phyloP scores from a whole-genome alignment of 768 basidiomycete species.

The Pleurotus platypus region DNA sequence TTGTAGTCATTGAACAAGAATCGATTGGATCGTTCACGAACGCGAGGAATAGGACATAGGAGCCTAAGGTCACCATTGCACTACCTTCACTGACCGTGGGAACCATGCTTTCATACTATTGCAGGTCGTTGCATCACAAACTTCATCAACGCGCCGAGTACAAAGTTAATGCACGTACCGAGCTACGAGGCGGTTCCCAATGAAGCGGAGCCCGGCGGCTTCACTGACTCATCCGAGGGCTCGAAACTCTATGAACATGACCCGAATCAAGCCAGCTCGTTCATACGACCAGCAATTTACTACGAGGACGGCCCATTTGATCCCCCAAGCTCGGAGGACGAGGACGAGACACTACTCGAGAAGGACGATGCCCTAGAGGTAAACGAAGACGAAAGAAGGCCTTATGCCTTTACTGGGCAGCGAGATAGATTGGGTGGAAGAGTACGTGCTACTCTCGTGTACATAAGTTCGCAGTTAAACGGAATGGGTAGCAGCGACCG shows the following conservation, averaged over 20 bases:
- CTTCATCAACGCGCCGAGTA: background rate
- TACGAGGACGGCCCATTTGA: conserved; percentile 79
- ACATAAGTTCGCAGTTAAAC: background rate
- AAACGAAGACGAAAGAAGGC: conserved; percentile 12
- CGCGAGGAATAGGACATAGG: too few relatives aligned
- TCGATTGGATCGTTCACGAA: too few relatives aligned
- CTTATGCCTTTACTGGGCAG: conserved; percentile 12
- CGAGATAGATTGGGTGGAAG: conserved; percentile 6
- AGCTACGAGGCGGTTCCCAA: conserved; percentile 11
- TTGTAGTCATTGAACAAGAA: too few relatives aligned
- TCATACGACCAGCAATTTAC: conserved; percentile 37
- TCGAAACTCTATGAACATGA: conserved; percentile 15
- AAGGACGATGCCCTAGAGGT: conserved; percentile 30
- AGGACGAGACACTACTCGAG: conserved; percentile 50
- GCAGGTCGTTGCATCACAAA: too few relatives aligned
- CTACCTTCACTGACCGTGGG: too few relatives aligned
- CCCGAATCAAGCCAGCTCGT: conserved; percentile 9
- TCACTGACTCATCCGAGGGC: background rate
- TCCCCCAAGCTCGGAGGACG: conserved; percentile 78
- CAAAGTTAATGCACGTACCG: conserved; percentile 6
- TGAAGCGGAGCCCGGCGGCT: background rate
- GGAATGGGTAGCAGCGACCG: conserved; percentile 31
- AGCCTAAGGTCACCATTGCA: too few relatives aligned
- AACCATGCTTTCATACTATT: too few relatives aligned
- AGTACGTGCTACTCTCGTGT: conserved; percentile 10